These are phyloP conservation scores for Epichloe uncinata DNA, from an alignment of 2,329 filamentous ascomycete species.

Conservation along the genomic window DNA sequence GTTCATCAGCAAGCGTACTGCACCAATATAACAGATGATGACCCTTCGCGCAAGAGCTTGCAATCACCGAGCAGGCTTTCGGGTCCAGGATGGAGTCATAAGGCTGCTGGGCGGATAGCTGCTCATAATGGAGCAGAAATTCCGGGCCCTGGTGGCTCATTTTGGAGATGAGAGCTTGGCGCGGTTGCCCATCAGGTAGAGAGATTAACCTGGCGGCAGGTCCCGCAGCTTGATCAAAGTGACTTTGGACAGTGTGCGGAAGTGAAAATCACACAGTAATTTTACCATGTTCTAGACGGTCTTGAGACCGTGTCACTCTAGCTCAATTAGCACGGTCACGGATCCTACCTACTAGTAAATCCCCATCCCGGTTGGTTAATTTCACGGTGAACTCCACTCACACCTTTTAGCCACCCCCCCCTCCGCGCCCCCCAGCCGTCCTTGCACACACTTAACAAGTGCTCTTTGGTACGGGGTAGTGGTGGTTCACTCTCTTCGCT, in stretches of 20 bases:
- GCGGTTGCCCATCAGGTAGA: neutral
- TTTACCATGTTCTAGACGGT: accelerated
- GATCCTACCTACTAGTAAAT: conserved; percentile 16
- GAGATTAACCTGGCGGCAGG: conserved; percentile 1
- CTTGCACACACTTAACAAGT: neutral
- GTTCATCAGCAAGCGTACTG: no score
- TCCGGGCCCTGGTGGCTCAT: neutral
- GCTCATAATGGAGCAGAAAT: neutral
- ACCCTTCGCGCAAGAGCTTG: neutral
- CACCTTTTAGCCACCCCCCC: conserved; percentile 18
- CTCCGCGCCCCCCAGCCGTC: conserved; percentile 8
- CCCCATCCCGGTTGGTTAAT: conserved; percentile 25
- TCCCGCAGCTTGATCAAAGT: conserved; percentile 1
- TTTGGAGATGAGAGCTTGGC: conserved; percentile 5
- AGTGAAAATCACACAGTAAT: neutral
- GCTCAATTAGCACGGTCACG: conserved; percentile 1
- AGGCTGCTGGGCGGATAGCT: neutral
- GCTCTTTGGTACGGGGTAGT: neutral
- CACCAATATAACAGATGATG: no score
- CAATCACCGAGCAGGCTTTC: neutral
- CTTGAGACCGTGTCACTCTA: conserved; percentile 1
- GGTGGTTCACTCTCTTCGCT: neutral
- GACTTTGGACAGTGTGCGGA: neutral
- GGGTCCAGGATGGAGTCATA: neutral
- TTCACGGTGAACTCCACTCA: conserved; percentile 28